Evolutionary conservation across 2,329 filamentous ascomycete species (phyloP), one percentile per base, ranked within the genome.

Genomic region (Albophoma yamanashiensis): DNA sequence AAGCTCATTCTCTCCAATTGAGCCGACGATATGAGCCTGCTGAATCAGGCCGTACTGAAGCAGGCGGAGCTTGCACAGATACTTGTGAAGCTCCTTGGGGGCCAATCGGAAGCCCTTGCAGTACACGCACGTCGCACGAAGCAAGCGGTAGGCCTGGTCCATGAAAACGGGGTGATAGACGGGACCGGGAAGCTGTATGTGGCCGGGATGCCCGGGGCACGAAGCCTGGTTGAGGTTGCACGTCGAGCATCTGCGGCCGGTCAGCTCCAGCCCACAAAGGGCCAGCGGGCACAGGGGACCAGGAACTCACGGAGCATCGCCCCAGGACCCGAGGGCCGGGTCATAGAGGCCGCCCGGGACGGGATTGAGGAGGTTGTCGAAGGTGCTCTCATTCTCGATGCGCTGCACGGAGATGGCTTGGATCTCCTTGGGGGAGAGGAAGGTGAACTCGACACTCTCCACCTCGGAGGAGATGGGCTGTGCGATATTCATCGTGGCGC

Each of bases 101-200:
- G 88, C 81, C 71, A 97, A 82, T 70, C 89, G 91, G 66, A 99
- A 86, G 60, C 87, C 86, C 70, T 92, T 88, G 75, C 95, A 99
- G 77, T 96, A 97, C 62, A 88, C 83, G 73, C 94, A 99, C 74
- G 93, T 89, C 59, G 91, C 89, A 67, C 92, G 87, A 25, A 99
- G 81, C 55, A 99, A 80, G 53, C 90, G 88, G 64, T 95, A 84
- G 58, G 92, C 83, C 73, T 97, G 92, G 71, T 97, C 92, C 80
- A 99, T 89, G 70, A 97, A 97, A 2, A 92, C 89, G n/a, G 93
- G 91, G 74, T 99, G 93, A 73, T 97, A 99, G 58, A 97, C 90
- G 55, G 90, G 91, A 15, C 92, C 88, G 17, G 94, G 92, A 15
- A 99, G 86, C 68, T 97, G 91, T 72, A 99, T 96, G 71, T 99